phyloP scores from a whole-genome alignment of 2,329 filamentous ascomycete genomes.

The Aspergillus costaricaensis region DNA sequence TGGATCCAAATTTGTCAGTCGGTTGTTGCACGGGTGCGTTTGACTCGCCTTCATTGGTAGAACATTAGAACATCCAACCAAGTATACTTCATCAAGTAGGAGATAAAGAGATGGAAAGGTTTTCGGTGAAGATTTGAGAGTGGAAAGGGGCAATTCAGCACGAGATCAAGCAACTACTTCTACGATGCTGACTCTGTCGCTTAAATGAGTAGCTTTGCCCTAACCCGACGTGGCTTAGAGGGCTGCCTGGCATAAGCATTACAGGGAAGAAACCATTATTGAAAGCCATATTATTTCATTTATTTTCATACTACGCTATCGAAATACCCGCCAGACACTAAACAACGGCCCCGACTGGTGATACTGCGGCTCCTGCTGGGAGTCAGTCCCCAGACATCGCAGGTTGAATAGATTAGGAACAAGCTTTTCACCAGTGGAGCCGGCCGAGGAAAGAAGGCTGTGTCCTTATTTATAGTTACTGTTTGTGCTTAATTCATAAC shows the following conservation, averaged over 20 bases:
- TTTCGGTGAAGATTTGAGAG: neutral
- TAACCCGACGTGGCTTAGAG: neutral
- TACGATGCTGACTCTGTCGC: neutral
- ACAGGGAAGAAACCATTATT: no score
- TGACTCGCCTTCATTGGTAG: neutral
- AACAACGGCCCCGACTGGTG: neutral
- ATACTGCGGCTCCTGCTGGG: neutral
- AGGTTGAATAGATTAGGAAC: neutral
- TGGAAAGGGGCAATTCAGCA: neutral
- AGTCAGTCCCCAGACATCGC: neutral
- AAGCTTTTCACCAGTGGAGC: neutral
- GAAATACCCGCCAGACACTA: no score
- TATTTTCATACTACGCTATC: no score
- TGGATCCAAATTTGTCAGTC: neutral
- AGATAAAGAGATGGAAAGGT: neutral
- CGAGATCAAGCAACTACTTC: neutral
- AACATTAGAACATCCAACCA: neutral
- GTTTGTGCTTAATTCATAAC: no score
- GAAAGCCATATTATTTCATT: no score
- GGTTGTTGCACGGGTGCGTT: neutral
- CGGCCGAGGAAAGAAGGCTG: neutral
- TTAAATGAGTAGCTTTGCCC: neutral
- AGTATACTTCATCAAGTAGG: neutral
- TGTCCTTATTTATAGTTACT: neutral
- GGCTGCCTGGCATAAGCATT: no score